phyloP scores from a whole-genome alignment of 768 basidiomycete species.

The Tricholoma matsutake region DNA sequence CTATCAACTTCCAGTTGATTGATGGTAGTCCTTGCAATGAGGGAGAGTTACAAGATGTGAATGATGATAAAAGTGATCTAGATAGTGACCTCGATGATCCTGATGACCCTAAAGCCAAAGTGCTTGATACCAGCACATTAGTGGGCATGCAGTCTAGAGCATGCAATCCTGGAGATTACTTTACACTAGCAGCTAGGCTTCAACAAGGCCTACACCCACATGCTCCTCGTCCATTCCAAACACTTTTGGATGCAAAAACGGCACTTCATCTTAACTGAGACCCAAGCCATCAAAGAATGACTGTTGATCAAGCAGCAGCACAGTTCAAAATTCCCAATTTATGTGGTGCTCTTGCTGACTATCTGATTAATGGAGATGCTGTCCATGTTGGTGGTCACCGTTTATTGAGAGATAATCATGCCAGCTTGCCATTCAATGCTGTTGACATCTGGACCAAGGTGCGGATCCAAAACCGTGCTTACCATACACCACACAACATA shows the following conservation, averaged over 20 bases:
- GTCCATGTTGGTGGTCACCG: background rate
- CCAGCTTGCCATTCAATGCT: background rate
- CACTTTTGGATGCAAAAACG: conserved; percentile 1
- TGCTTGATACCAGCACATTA: background rate
- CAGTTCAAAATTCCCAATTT: conserved; percentile 12
- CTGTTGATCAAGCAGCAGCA: background rate
- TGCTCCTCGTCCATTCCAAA: conserved; percentile 4
- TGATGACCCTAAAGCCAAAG: no score
- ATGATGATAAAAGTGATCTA: background rate
- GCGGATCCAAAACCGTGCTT: background rate
- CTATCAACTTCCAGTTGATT: background rate
- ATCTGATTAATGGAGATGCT: background rate
- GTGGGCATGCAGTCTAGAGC: background rate
- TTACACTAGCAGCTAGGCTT: background rate
- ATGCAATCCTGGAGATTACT: conserved; percentile 2
- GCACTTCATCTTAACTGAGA: conserved; percentile 11
- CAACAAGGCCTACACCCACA: background rate
- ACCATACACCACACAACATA: conserved; percentile 3
- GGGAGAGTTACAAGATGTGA: background rate
- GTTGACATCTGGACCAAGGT: background rate
- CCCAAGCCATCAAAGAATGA: background rate
- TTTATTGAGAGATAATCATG: background rate
- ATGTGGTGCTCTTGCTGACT: background rate
- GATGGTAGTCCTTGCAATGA: background rate
- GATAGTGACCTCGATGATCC: background rate